Evolutionary conservation across 371 early-diverging fungal species (phyloP), one percentile per base, ranked within the genome.

Genomic region (Sporodiniella umbellata): DNA sequence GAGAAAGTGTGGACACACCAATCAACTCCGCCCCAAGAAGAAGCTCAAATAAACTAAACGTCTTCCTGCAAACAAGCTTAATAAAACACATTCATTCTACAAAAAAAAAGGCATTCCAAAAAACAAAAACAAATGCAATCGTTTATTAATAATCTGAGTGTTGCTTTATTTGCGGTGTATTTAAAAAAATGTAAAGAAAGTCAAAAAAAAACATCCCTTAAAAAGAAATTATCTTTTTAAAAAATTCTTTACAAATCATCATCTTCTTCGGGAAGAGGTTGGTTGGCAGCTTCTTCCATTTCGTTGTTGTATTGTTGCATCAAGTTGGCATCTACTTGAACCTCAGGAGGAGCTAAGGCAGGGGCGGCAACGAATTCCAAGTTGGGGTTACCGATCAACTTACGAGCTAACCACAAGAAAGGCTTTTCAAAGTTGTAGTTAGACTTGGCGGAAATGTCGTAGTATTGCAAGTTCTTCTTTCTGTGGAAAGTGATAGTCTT

Each of bases 361-460:
- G 99, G 96, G 25, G 99, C 93, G 62, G 97, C 97, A 55, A 95
- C 97, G 60, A 99, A 99, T 44, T 96, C 97, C 46, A 99, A 81
- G 70, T 92, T 86, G 54, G 89, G 81, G 79, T 95, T 94, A 47
- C 95, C 96, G 62, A 88, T 81, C 59, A 99, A 85, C 85, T 96
- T 98, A 65, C 99, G 91, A 28, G 99, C 96, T 58, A 99, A 87
- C 94, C 95, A 94, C 62, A 99, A 82, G 94, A 99, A 99, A 49
- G 99, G 99, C 89, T 98, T 97, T 80, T 99, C 99, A 73, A 99
- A 99, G 92, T 99, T 99, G 88, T 99, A 98, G 89, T 99, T 99
- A 72, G 84, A 84, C 89, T 99, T 99, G 71, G 99, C 99, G 62
- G 92, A 91, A 67, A 99, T 98, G 78, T 99, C 99, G 81, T 97